These are phyloP conservation scores for Suillus fuscotomentosus DNA, from an alignment of 768 basidiomycete species.

Conservation along the genomic window DNA sequence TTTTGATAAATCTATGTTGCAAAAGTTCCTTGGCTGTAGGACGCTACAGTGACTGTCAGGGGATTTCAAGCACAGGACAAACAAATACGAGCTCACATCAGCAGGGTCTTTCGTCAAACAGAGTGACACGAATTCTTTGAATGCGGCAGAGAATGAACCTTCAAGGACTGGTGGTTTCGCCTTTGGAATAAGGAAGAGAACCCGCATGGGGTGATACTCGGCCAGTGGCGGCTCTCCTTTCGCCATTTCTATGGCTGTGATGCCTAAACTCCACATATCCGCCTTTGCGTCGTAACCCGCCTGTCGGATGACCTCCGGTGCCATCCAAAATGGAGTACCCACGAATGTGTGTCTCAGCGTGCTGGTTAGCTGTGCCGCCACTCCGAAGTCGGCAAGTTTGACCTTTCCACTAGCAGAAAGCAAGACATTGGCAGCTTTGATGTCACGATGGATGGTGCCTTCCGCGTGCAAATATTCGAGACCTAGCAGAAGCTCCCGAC, in stretches of 20 bases:
- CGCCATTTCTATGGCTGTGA: conserved; percentile 98
- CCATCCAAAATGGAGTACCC: conserved; percentile 98
- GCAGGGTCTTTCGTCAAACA: conserved; percentile 93
- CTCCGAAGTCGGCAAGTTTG: conserved; percentile 98
- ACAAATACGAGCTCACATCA: conserved; percentile 45
- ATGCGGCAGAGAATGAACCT: conserved; percentile 76
- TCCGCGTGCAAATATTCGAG: conserved; percentile 96
- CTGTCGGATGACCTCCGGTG: conserved; percentile 96
- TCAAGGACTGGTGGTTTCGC: conserved; percentile 91
- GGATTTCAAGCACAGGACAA: not conserved
- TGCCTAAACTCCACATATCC: conserved; percentile 97
- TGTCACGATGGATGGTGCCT: conserved; percentile 96
- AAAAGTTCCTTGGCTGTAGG: conserved; percentile 90
- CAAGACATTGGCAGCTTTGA: conserved; percentile 96
- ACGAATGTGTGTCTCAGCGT: conserved; percentile 97
- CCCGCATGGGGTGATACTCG: conserved; percentile 98
- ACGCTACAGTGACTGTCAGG: conserved; percentile 51
- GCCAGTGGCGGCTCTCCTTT: conserved; percentile 95
- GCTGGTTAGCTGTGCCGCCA: conserved; percentile 94
- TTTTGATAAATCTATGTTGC: conserved; percentile 89
- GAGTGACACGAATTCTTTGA: conserved; percentile 89
- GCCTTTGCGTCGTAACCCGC: conserved; percentile 95
- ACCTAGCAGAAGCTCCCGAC: conserved; percentile 88
- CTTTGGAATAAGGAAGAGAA: conserved; percentile 96
- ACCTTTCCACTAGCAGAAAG: conserved; percentile 90